phyloP scores from a whole-genome alignment of 225 moss, liverwort and hornwort genomes.

The Ulota crispa region DNA sequence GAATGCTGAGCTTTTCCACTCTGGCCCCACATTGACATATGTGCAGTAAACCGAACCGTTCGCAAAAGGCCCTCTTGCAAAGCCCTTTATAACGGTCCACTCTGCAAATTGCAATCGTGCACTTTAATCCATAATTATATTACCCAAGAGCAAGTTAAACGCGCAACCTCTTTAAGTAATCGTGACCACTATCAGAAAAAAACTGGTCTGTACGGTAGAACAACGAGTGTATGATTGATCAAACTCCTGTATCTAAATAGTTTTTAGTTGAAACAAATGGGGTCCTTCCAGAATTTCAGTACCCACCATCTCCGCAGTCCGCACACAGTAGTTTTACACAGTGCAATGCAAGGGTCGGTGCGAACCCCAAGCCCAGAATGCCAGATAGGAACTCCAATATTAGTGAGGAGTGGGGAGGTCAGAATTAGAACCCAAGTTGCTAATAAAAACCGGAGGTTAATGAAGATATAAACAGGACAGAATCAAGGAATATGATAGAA shows the following conservation, averaged over 20 bases:
- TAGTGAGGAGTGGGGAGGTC: not conserved
- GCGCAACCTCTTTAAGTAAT: not conserved
- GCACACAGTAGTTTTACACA: not conserved
- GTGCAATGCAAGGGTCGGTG: not conserved
- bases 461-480: constrained; percentile 29
- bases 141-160: not conserved
- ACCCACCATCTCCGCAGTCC: not conserved
- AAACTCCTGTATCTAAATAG: not conserved
- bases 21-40: no score
- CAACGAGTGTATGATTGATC: not conserved
- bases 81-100: not conserved
- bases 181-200: not conserved
- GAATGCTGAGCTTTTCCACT: no score
- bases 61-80: constrained; percentile 2
- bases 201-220: not conserved
- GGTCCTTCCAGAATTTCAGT: not conserved
- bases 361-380: not conserved
- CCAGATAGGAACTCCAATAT: not conserved
- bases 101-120: not conserved
- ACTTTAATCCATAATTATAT: not conserved
- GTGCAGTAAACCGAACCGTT: not conserved
- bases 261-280: not conserved
- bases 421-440: constrained; percentile 19
- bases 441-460: not conserved
- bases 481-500: constrained; percentile 11